Conservation (phyloP, 345 rosid species). For the Syzygium aromaticum region DNA sequence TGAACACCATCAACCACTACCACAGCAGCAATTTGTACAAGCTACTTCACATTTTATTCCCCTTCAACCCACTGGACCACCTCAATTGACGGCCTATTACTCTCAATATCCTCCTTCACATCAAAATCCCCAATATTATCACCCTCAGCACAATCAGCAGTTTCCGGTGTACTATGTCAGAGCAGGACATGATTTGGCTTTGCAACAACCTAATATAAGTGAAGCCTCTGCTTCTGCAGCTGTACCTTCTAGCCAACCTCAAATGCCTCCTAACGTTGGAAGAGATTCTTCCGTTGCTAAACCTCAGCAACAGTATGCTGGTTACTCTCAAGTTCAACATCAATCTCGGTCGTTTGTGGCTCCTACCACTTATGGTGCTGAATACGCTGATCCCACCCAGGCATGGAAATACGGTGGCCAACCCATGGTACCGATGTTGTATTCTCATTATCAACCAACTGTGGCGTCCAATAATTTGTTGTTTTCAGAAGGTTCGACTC, state of each 20-base stretch:
- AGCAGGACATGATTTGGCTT: slow-evolving; percentile 49
- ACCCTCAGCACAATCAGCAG: slow-evolving; percentile 64
- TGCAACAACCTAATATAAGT: slow-evolving; percentile 59
- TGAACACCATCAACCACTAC: slow-evolving; percentile 23
- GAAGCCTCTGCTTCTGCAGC: slow-evolving; percentile 32
- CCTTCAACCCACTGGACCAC: slow-evolving; percentile 51
- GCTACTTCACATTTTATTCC: slow-evolving; percentile 60
- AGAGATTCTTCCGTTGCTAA: slow-evolving; percentile 46
- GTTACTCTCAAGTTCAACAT: slow-evolving; percentile 74
- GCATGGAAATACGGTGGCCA: slow-evolving; percentile 67
- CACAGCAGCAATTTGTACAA: slow-evolving; percentile 65
- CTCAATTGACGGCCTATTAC: slow-evolving; percentile 60
- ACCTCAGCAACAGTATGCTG: slow-evolving; percentile 77
- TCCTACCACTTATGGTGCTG: slow-evolving; percentile 52
- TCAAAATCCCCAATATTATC: slow-evolving; percentile 47
- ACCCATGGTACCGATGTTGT: slow-evolving; percentile 27
- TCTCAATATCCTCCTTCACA: slow-evolving; percentile 72
- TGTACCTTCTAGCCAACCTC: slow-evolving; percentile 41
- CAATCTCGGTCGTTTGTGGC: slow-evolving; percentile 63
- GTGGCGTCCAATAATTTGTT: background rate
- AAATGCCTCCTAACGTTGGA: slow-evolving; percentile 39
- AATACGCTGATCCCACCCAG: slow-evolving; percentile 48
- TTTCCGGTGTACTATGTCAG: slow-evolving; percentile 69
- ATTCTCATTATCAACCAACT: background rate
- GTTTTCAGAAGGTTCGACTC: background rate